Evolutionary conservation across 163 green algal species (phyloP), one percentile per base, ranked within the genome.

Genomic region (Picocystis sp.): DNA sequence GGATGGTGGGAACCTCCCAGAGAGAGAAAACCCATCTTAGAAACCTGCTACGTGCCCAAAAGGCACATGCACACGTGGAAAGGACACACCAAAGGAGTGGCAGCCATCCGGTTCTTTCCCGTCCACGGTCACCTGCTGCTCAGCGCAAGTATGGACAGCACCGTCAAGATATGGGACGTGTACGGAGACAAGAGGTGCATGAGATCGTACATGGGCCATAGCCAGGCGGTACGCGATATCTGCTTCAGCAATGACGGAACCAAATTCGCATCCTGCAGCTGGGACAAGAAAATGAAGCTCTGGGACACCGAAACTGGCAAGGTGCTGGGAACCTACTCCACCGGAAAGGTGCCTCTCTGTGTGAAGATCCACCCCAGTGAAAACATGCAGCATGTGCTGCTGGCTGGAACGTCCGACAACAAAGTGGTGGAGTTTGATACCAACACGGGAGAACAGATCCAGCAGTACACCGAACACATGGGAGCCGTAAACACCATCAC

Each of bases 291-390:
- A 59, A 83, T 97, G 49, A 84, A 83, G 46, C 62, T 94, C 38
- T 99, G 90, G 90, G 90, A 99, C 68, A 96, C 88, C 11, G 90
- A 99, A 67, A 95, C 88, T 13, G 90, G 90, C 1, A 55, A 83
- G 56, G 74, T 84, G 11, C 56, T 69, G n/a, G 43, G 49, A 19
- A 69, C 56, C 19, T 77, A 65, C 46, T 43, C 23, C 29, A 66
- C 45, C 29, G 64, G 58, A 19, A 74, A 74, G 54, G 47, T 55
- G 12, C 80, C 74, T 34, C 93, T 86, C 63, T 79, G 74, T n/a
- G 78, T 77, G 19, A 81, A 81, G 54, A 80, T 89, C 21, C 81
- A 96, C 64, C 84, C 86, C 0, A 74, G 89, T 50, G 66, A 77
- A 38, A 76, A 76, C 66, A 85, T 92, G 64, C 86, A 94, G 71